Base-by-base conservation (phyloP, 371 early-diverging fungal genomes). In the Lichtheimia hyalospora region DNA sequence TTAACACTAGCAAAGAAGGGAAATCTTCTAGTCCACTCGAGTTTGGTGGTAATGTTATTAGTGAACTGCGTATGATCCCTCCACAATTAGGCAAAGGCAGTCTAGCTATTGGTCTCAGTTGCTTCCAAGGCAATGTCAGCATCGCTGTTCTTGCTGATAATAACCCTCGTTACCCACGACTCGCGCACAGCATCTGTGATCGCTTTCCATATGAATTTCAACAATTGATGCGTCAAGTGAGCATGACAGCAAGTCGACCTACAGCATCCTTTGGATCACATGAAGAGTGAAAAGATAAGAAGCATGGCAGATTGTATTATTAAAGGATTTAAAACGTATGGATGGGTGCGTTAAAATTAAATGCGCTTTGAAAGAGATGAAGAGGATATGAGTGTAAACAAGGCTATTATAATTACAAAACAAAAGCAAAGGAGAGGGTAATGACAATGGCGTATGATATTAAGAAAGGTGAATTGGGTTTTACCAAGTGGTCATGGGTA, bases 1-100 rank as follows among this genome's bases (percentile, higher is more conserved):
- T n/a, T n/a, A n/a, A n/a, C n/a, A n/a, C n/a, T n/a, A n/a, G n/a
- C n/a, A 5, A 34, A 34, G 34, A 34, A 34, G 34, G 34, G 6
- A 34, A 34, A 34, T 71, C 75, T 14, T 59, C 62, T 0, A 46
- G 59, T 5, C 65, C 71, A 2, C 62, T 75, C 21, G 20, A 55
- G 15, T 78, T 73, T 67, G 78, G 71, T 21, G 73, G 69, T 2
- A 64, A 69, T 56, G 52, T 54, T 20, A 67, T 75, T 34, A 39
- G 55, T 20, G 65, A 63, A 20, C 70, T 63, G 42, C 54, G 59
- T 8, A 61, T 58, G 0, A 54, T 73, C 10, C 73, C 73, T 18
- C 75, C 78, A 23, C 78, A 75, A 25, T 52, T 40, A 16, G 70
- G 73, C 0, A 73, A 73, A 54, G 73, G 75, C 8, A 52, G 70